These are phyloP conservation scores for Pholiota conissans DNA, from an alignment of 768 basidiomycete genomes.

Conservation along the genomic window DNA sequence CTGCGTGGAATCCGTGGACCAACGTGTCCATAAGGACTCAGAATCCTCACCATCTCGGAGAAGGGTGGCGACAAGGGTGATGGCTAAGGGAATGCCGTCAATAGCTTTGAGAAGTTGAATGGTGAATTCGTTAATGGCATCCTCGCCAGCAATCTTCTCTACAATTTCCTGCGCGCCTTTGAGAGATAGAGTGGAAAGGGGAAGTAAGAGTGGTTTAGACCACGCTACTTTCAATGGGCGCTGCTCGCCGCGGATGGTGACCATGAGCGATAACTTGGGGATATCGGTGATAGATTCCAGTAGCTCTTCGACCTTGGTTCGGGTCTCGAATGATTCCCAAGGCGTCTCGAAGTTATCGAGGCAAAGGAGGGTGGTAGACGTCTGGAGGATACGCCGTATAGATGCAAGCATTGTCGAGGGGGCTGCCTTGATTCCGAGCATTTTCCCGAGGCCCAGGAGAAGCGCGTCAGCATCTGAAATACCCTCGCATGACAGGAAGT, in stretches of 20 bases:
- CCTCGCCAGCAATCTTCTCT: background rate
- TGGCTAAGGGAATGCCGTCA: background rate
- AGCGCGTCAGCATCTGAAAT: background rate
- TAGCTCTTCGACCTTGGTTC: background rate
- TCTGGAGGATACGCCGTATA: background rate
- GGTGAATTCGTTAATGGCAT: background rate
- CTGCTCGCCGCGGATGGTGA: background rate
- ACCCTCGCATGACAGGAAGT: conserved; percentile 31
- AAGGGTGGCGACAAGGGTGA: background rate
- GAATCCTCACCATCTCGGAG: background rate
- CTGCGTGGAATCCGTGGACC: background rate
- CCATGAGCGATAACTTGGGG: background rate
- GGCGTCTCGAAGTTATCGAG: background rate
- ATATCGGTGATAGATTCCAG: background rate
- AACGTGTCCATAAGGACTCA: background rate
- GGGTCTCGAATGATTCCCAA: background rate
- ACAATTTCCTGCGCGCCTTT: background rate
- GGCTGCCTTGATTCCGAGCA: background rate
- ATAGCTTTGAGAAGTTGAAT: background rate
- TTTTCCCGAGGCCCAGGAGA: background rate
- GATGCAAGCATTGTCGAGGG: background rate
- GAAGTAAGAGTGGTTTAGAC: background rate
- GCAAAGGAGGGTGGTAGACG: background rate
- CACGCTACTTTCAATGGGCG: background rate
- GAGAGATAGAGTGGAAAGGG: background rate